These are phyloP conservation scores for Gnaphalium uliginosum DNA, from an alignment of 129 eudicot species.

Conservation along the genomic window DNA sequence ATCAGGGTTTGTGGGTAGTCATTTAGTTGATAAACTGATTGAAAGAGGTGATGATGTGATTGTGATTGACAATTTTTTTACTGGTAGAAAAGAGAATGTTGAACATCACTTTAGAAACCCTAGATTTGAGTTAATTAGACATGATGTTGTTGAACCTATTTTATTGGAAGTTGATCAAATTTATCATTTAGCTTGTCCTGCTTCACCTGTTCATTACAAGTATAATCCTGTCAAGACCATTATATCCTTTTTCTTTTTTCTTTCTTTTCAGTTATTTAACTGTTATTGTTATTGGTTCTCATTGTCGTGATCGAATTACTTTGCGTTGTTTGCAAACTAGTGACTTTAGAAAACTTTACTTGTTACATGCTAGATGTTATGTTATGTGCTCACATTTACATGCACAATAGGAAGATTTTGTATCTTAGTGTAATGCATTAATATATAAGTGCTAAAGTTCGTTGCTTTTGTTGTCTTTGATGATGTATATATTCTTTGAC, in stretches of 20 bases:
- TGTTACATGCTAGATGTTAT: conserved; percentile 4
- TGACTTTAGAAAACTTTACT: background rate
- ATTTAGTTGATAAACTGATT: conserved; percentile 81
- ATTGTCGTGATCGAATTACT: background rate
- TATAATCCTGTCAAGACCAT: conserved; percentile 90
- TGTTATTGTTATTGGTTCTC: conserved; percentile 4
- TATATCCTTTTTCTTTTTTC: conserved; percentile 67
- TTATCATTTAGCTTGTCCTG: conserved; percentile 91
- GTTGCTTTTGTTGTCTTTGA: background rate
- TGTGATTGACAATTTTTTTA: conserved; percentile 78
- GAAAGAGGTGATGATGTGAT: conserved; percentile 86
- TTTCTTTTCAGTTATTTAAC: background rate
- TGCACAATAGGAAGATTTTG: background rate
- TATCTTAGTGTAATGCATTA: background rate
- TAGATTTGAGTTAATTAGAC: conserved; percentile 83
- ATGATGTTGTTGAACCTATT: conserved; percentile 89
- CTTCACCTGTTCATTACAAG: conserved; percentile 93
- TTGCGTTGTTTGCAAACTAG: conserved; percentile 10
- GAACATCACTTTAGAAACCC: conserved; percentile 70
- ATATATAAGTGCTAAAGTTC: background rate
- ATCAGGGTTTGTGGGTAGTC: conserved; percentile 89
- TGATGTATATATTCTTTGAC: background rate
- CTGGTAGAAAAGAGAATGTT: conserved; percentile 88
- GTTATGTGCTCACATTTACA: background rate
- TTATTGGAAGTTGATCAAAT: conserved; percentile 89